Evolutionary conservation across 2,329 filamentous ascomycete species (phyloP).

Genomic region (Ceratocystis variospora): DNA sequence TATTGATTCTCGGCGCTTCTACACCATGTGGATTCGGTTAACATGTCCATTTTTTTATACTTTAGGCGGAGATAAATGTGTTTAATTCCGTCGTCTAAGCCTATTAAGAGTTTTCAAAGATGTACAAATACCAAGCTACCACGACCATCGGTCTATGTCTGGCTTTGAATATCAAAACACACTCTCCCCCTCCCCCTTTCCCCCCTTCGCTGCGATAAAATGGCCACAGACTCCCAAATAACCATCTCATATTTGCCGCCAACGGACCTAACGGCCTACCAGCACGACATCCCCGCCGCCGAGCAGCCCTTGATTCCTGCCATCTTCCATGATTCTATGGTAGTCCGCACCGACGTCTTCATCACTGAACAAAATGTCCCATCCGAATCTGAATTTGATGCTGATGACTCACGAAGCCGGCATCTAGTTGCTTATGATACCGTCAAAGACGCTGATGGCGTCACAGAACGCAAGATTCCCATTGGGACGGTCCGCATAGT

Average conservation of each 20-base stretch:
- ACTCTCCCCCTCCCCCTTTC: too few relatives aligned
- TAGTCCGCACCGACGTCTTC: constrained; percentile 47
- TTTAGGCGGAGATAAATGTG: too few relatives aligned
- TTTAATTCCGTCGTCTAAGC: too few relatives aligned
- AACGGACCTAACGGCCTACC: constrained; percentile 10
- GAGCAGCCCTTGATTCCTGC: constrained; percentile 36
- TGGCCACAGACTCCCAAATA: background rate
- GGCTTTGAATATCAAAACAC: background rate
- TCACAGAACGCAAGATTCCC: constrained; percentile 36
- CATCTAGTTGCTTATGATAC: constrained; percentile 80
- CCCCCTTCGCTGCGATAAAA: background rate
- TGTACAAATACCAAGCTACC: too few relatives aligned
- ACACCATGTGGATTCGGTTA: too few relatives aligned
- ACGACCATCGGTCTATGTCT: background rate
- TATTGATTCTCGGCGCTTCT: too few relatives aligned
- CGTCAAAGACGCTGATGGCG: constrained; percentile 21
- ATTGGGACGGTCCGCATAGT: constrained; percentile 69
- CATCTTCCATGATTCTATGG: constrained; percentile 50
- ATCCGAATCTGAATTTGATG: constrained; percentile 61
- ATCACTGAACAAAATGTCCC: constrained; percentile 45
- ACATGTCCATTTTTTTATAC: too few relatives aligned
- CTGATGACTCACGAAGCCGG: constrained; percentile 63
- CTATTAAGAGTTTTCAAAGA: too few relatives aligned
- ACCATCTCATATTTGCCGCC: constrained; percentile 4
- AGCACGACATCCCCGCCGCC: background rate